These are phyloP conservation scores for Pseudocercospora vitis DNA, from an alignment of 2,329 filamentous ascomycete species.

Conservation along the genomic window DNA sequence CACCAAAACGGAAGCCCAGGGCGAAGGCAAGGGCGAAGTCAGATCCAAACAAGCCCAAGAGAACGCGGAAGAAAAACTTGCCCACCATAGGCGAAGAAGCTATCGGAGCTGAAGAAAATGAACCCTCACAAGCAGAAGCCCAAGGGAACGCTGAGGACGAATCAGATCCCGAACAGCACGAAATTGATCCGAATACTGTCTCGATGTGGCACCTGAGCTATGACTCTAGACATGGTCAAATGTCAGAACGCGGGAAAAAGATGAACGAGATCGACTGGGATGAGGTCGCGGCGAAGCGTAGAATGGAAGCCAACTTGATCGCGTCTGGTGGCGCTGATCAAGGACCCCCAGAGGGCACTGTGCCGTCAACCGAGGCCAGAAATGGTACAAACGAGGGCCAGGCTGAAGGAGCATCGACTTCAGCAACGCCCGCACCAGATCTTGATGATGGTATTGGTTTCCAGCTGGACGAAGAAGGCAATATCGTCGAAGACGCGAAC, in stretches of 20 bases:
- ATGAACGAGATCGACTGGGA: slow-evolving; percentile 66
- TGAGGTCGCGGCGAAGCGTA: slow-evolving; percentile 46
- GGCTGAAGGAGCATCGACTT: slow-evolving; percentile 11
- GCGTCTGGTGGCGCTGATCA: slow-evolving; percentile 18
- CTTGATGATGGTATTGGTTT: slow-evolving; percentile 37
- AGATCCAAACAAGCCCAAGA: slow-evolving; percentile 20
- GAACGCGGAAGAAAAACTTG: slow-evolving; percentile 16
- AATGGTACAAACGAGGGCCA: slow-evolving; percentile 18
- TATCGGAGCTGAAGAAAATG: slow-evolving; percentile 5
- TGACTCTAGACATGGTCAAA: slow-evolving; percentile 61
- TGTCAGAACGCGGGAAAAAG: slow-evolving; percentile 71
- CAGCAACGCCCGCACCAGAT: slow-evolving; percentile 7
- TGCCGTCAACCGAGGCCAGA: slow-evolving; percentile 26
- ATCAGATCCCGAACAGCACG: slow-evolving; percentile 38
- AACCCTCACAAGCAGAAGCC: slow-evolving; percentile 9
- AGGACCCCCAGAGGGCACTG: slow-evolving; percentile 16
- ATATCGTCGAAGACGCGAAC: slow-evolving; percentile 69
- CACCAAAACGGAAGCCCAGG: slow-evolving; percentile 13
- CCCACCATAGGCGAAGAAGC: slow-evolving; percentile 14
- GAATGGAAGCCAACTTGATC: slow-evolving; percentile 39
- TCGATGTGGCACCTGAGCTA: slow-evolving; percentile 73
- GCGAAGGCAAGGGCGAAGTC: slow-evolving; percentile 8
- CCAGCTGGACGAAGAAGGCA: slow-evolving; percentile 64
- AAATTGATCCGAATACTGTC: slow-evolving; percentile 64
- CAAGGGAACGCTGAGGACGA: slow-evolving; percentile 25